Conservation (phyloP, 164 flowering plant species). For the Vitis riparia region DNA sequence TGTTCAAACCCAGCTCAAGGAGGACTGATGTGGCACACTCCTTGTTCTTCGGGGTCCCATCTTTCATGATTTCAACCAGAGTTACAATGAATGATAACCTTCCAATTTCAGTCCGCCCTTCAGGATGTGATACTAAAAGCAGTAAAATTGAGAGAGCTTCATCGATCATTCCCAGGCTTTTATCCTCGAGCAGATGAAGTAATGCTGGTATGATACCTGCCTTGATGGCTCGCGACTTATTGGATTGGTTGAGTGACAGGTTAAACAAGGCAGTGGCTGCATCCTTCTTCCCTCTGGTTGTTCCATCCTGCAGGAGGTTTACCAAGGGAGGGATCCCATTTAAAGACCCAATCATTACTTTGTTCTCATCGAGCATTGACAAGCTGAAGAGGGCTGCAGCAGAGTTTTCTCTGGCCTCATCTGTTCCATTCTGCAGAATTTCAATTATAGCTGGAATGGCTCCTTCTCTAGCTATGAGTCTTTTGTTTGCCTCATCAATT, state of each 20-base stretch:
- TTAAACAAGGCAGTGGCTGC: conserved; percentile 88
- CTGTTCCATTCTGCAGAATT: conserved; percentile 54
- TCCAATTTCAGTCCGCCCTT: conserved; percentile 33
- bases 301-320: conserved; percentile 56
- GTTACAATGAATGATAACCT: conserved; percentile 24
- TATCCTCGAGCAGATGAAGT: conserved; percentile 45
- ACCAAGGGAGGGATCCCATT: conserved; percentile 80
- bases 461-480: conserved; percentile 51
- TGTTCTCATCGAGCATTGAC: conserved; percentile 83
- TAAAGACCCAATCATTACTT: conserved; percentile 46
- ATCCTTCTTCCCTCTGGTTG: conserved; percentile 80
- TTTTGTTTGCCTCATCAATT: conserved; percentile 75
- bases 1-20: conserved; percentile 26
- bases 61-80: conserved; percentile 21
- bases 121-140: conserved; percentile 58
- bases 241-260: conserved; percentile 62
- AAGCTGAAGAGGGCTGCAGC: conserved; percentile 89
- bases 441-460: conserved; percentile 77
- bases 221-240: conserved; percentile 59
- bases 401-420: conserved; percentile 76
- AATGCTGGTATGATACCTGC: conserved; percentile 69
- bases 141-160: conserved; percentile 72
- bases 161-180: conserved; percentile 62
- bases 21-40: conserved; percentile 37
- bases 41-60: conserved; percentile 40